These are phyloP conservation scores for Stephania yunnanensis DNA, from an alignment of 164 flowering plant species.

Conservation along the genomic window DNA sequence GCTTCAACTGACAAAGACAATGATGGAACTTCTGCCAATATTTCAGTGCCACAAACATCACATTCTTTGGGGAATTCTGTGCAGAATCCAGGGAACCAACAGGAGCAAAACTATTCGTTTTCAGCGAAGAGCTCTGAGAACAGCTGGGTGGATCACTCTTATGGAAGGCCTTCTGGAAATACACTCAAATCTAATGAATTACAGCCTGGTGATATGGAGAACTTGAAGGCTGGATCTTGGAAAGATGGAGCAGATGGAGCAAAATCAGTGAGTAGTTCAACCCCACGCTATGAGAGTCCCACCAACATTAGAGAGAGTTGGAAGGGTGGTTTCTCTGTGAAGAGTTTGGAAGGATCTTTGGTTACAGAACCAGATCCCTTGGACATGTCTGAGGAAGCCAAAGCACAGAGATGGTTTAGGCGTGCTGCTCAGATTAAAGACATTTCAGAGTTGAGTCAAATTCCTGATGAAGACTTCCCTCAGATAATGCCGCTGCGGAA, in stretches of 20 bases:
- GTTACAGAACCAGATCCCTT: slow-evolving; percentile 82
- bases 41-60: slow-evolving; percentile 15
- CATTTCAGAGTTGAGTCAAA: slow-evolving; percentile 88
- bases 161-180: slow-evolving; percentile 11
- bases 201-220: slow-evolving; percentile 4
- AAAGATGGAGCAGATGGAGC: slow-evolving; percentile 6
- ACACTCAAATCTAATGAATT: slow-evolving; percentile 12
- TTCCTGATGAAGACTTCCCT: slow-evolving; percentile 96
- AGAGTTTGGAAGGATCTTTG: slow-evolving; percentile 90
- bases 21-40: slow-evolving; percentile 15
- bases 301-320: slow-evolving; percentile 28
- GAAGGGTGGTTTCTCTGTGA: slow-evolving; percentile 39
- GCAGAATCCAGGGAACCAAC: slow-evolving; percentile 18
- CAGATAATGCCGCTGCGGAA: slow-evolving; percentile 98
- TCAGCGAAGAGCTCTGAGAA: slow-evolving; percentile 18
- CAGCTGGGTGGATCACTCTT: slow-evolving; percentile 6
- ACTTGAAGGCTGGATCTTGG: slow-evolving; percentile 21
- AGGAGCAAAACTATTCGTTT: slow-evolving; percentile 18
- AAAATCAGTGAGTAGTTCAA: slow-evolving; percentile 12
- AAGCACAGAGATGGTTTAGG: slow-evolving; percentile 89
- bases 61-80: slow-evolving; percentile 10
- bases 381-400: slow-evolving; percentile 99
- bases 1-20: slow-evolving; percentile 17
- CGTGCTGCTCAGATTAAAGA: slow-evolving; percentile 95
- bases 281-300: slow-evolving; percentile 17